Conservation (phyloP, 169 alveolate species). For the Cryptosporidium baileyi region DNA sequence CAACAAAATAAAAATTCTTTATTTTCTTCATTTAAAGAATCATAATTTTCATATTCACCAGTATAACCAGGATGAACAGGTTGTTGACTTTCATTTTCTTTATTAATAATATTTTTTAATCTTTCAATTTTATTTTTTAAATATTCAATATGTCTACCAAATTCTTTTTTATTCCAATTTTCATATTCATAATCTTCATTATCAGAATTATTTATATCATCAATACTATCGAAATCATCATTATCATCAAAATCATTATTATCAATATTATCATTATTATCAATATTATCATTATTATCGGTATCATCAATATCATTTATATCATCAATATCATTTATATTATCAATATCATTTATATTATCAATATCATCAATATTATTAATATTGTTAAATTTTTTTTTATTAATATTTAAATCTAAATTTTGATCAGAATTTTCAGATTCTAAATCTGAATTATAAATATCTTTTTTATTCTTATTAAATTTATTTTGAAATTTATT, state of each 20-base stretch:
- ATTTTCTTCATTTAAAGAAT: constrained; percentile 48
- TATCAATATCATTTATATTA: neutral
- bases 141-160: constrained; percentile 29
- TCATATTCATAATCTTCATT: constrained; percentile 39
- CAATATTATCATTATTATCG: neutral
- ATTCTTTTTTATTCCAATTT: constrained; percentile 49
- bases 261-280: neutral
- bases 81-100: constrained; percentile 1
- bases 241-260: neutral
- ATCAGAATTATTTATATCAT: neutral
- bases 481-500: neutral
- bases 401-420: no score
- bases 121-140: constrained; percentile 31
- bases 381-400: no score
- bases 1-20: constrained; percentile 53
- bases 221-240: neutral
- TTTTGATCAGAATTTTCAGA: no score
- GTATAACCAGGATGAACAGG: constrained; percentile 49
- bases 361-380: neutral
- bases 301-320: neutral
- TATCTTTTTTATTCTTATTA: neutral
- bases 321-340: neutral
- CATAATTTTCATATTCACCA: neutral
- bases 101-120: neutral
- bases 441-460: neutral